phyloP scores from a whole-genome alignment of 1,139 yeast species.

The Dujonia santamariae region DNA sequence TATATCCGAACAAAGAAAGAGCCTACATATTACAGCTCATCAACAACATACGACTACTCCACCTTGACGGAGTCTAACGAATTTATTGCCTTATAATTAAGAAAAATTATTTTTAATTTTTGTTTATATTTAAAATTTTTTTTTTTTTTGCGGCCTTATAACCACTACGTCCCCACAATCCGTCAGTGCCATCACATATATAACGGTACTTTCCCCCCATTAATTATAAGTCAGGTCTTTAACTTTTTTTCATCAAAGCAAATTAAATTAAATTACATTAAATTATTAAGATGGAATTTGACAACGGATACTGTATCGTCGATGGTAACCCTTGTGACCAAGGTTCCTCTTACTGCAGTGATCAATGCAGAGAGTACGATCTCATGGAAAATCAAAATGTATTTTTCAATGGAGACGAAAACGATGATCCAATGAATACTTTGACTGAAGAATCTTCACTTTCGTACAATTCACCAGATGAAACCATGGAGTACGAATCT shows the following conservation, averaged over 20 bases:
- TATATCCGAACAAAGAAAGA: no score
- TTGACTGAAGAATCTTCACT: conserved; percentile 8
- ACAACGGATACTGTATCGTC: conserved; percentile 9
- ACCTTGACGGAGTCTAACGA: no score
- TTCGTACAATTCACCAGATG: conserved; percentile 8
- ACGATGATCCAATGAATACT: conserved; percentile 10
- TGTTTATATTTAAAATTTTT: no score
- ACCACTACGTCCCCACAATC: no score
- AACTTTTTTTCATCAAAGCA: not conserved
- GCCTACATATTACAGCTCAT: no score
- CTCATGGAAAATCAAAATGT: conserved; percentile 12
- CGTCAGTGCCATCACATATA: no score
- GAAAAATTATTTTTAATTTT: no score
- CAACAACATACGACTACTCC: no score
- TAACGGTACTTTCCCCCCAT: no score
- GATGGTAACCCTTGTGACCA: conserved; percentile 13
- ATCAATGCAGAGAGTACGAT: conserved; percentile 8
- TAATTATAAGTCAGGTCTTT: not conserved
- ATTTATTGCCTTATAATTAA: no score
- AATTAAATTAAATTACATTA: no score
- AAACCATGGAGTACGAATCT: conserved; percentile 7
- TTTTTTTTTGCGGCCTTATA: no score
- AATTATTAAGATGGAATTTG: conserved; percentile 4
- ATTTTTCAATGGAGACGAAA: conserved; percentile 10
- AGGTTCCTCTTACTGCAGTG: conserved; percentile 8